Base-by-base conservation (phyloP, 805 yeast genomes). In the Myxozyma mucilagina region DNA sequence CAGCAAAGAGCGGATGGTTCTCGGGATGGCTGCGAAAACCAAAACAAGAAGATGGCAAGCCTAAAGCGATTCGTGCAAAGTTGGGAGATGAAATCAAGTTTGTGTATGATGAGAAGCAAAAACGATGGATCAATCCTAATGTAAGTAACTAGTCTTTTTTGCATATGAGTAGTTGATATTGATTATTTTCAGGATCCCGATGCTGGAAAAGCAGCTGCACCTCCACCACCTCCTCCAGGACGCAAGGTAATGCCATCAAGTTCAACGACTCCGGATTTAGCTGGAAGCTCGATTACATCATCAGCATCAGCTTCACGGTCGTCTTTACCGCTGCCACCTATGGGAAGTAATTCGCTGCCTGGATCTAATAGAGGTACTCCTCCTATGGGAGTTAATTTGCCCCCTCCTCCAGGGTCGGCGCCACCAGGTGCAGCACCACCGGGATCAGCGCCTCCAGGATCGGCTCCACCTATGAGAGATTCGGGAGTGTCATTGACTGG, bases 91-190 rank as follows among this genome's bases (percentile, higher is more conserved):
- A 84, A 61, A 87, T 80, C 70, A 78, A 82, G 16, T 87, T 94
- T 71, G 82, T 83, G 69, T 94, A 84, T 72, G 97, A 92, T 75
- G 93, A 89, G 68, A 84, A 87, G 61, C 80, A 87, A 70, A 86
- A 87, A 72, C 82, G 97, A 69, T 94, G 97, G 97, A 84, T 94
- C 55, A 86, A 90, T 70, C 83, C 82, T 57, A 82, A 84, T 64
- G 84, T 83, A 3, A 82, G 86, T 31, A 78, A n/a, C n/a, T 7
- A 16, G 35, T 9, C 7, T 16, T 8, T 8, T 16, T 18, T 32
- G 38, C 11, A 35, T 11, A 18, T 24, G 20, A 31, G 31, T 14
- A 52, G 24, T 4, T 31, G 18, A 4, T 31, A 36, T 6, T 53
- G 16, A 16, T 18, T 43, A 5, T 6, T 4, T 42, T 24, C 13